Evolutionary conservation across 306 rosid genomes (phyloP).

Genomic region (Cajanus cajan): DNA sequence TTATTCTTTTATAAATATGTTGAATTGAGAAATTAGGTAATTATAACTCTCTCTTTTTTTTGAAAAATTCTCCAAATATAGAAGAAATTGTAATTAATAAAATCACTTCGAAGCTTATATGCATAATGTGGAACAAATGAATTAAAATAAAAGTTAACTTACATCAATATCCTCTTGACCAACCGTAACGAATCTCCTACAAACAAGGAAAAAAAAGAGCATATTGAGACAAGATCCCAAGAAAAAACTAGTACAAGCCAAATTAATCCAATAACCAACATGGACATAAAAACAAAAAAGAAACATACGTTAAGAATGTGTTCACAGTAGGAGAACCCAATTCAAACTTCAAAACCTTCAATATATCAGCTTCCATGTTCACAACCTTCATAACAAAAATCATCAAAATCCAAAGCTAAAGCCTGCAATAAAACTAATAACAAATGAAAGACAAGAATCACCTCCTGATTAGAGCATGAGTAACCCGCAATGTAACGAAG

Average conservation of each 20-base stretch:
- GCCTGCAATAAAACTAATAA: background rate
- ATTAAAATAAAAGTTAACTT: conserved; percentile 12
- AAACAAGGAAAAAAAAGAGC: background rate
- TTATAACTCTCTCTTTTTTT: too few relatives aligned
- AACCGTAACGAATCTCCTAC: conserved; percentile 62
- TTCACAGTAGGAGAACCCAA: conserved; percentile 81
- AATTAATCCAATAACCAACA: background rate
- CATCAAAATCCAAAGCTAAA: background rate
- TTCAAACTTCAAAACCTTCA: conserved; percentile 68
- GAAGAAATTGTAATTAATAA: background rate
- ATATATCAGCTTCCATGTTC: conserved; percentile 84
- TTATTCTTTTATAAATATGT: background rate
- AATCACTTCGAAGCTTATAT: background rate
- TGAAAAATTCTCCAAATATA: background rate
- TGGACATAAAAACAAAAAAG: background rate
- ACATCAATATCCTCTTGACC: conserved; percentile 60
- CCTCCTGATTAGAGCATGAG: conserved; percentile 69
- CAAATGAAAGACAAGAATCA: background rate
- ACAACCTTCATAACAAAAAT: conserved; percentile 49
- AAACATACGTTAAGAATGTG: conserved; percentile 65
- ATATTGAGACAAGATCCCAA: background rate
- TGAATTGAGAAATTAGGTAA: background rate
- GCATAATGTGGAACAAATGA: background rate
- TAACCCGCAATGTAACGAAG: conserved; percentile 77
- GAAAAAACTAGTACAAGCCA: background rate